Base-by-base conservation (phyloP, 2,329 filamentous ascomycete genomes). In the Arachnomyces sp. region DNA sequence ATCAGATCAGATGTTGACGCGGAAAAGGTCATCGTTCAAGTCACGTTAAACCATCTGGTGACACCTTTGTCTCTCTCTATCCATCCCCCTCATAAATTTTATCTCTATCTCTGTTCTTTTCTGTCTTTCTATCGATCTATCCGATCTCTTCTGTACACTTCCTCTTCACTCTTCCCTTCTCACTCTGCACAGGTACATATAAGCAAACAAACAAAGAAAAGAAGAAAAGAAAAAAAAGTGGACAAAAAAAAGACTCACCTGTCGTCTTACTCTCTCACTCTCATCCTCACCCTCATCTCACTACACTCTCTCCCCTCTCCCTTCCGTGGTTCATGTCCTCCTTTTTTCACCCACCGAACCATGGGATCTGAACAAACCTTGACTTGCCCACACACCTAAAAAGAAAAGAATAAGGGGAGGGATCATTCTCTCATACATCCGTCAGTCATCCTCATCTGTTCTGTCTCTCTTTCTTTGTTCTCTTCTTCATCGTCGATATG, bases 301-400 rank as follows among this genome's bases (percentile, higher is more conserved):
- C 33, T 40, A 28, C 31, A 32, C 34, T 41, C 42, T 34, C 43
- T 42, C 41, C 40, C 39, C 28, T 28, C 25, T 29, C 28, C 32
- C 36, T 45, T 34, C 44, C 48, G 42, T 25, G 17, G 38, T 43
- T 40, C 40, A 40, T 37, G 30, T 36, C 40, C 39, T 34, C 42
- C 12, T 40, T 37, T 35, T 28, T 36, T 34, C 14, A 20, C 13
- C 31, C 14, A 15, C 17, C 36, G 29, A 32, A 20, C 25, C 34
- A 30, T 40, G 43, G 38, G 32, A 44, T 40, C 36, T 28, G 36
- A 43, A 34, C 34, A 30, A 14, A 25, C n/a, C 17, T 40, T 20
- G 30, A 28, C 34, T 17, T 45, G 20, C 20, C 20, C 5, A 25
- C 20, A 25, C 20, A 25, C 50, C 20, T 31, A 52, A 50, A 48